These are phyloP conservation scores for Hypoxylon lienhwacheense DNA, from an alignment of 495 filamentous ascomycete genomes.

Conservation along the genomic window DNA sequence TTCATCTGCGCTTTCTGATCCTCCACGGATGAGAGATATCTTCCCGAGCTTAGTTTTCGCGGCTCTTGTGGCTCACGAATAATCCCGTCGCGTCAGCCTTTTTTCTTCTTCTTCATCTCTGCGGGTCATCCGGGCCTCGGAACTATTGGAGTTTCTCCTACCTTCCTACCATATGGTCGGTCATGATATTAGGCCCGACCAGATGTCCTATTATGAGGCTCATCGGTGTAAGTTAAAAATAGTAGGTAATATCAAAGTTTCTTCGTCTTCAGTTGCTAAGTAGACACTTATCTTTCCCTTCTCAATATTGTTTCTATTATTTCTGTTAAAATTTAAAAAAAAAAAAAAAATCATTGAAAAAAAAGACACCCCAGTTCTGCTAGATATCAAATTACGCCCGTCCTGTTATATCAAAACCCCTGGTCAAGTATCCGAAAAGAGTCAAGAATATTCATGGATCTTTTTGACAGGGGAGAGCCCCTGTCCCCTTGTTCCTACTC, in stretches of 20 bases:
- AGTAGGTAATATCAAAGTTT: conserved; percentile 15
- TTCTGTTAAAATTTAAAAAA: conserved; percentile 7
- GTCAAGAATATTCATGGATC: conserved; percentile 32
- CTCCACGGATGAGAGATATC: conserved; percentile 9
- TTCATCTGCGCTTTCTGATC: conserved; percentile 6
- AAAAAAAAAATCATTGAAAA: too few species aligned
- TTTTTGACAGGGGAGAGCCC: conserved; percentile 36
- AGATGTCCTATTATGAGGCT: conserved; percentile 24
- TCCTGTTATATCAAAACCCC: conserved; percentile 42
- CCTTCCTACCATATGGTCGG: conserved; percentile 25
- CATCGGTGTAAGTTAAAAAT: conserved; percentile 27
- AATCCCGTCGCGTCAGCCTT: conserved; percentile 21
- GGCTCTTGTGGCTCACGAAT: conserved; percentile 21
- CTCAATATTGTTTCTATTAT: conserved; percentile 9
- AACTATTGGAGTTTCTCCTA: too few species aligned
- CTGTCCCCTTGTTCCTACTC: too few species aligned
- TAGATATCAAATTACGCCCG: conserved; percentile 39
- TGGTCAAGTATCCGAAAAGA: conserved; percentile 38
- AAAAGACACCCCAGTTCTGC: background rate
- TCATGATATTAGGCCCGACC: conserved; percentile 16
- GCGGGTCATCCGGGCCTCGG: conserved; percentile 8
- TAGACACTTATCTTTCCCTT: conserved; percentile 13
- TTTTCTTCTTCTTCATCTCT: conserved; percentile 7
- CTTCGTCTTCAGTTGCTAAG: conserved; percentile 17
- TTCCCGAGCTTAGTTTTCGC: conserved; percentile 19